Conservation (phyloP, 148 eudicot genomes). For the Rhododendron henanense region DNA sequence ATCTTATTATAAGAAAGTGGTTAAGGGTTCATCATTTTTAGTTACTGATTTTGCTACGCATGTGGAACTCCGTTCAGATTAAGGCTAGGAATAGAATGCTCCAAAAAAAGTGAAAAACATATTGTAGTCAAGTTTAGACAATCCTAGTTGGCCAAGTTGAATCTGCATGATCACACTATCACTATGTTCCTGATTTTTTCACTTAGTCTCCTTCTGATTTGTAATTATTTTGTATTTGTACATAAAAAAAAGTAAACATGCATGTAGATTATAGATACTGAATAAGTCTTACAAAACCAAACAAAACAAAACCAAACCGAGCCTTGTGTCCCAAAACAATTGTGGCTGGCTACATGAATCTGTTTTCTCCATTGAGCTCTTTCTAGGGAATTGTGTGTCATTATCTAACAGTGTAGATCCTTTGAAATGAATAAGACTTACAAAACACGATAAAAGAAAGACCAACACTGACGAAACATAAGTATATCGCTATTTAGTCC, state of each 20-base stretch:
- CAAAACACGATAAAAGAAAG: not conserved
- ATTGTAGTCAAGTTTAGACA: not conserved
- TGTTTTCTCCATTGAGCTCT: not conserved
- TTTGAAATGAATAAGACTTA: not conserved
- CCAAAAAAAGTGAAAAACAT: not conserved
- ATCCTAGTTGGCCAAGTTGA: not conserved
- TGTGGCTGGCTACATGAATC: not conserved
- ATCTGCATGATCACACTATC: not conserved
- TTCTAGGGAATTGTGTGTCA: not conserved
- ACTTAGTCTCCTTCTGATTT: not conserved
- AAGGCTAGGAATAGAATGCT: not conserved
- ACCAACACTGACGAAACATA: not conserved
- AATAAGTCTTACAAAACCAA: not conserved
- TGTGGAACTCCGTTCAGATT: not conserved
- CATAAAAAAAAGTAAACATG: not conserved
- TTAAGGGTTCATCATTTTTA: not conserved
- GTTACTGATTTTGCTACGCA: not conserved
- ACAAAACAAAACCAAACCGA: too few relatives aligned
- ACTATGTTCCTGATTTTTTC: not conserved
- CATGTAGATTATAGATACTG: not conserved
- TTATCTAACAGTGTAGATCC: not conserved
- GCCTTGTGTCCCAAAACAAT: not conserved
- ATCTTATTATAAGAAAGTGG: not conserved
- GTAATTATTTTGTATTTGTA: not conserved
- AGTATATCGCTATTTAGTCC: not conserved